Percentiles rank a stretch among this genome's conserved stretches.
Evolutionary conservation across 2,329 filamentous ascomycete genomes (phyloP).

Genomic region (Zasmidium angulare): DNA sequence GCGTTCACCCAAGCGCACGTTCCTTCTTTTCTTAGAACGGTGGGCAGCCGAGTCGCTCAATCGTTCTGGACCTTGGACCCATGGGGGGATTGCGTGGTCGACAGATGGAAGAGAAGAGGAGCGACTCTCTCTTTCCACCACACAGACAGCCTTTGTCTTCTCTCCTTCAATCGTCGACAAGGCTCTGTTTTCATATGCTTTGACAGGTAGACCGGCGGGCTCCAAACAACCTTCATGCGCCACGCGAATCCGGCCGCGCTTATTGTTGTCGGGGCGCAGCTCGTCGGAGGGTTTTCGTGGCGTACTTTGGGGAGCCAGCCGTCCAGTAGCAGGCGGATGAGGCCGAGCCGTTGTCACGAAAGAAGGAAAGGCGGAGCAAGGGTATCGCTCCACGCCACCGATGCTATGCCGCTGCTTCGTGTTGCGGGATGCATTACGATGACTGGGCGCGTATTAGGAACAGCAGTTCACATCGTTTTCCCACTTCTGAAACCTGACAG

Average conservation of each 20-base stretch:
- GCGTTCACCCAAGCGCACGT: constrained; percentile 12
- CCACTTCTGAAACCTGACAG: too few species aligned
- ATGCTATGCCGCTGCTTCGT: not conserved
- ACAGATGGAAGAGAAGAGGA: not conserved
- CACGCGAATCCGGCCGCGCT: constrained; percentile 3
- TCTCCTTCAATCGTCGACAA: not conserved
- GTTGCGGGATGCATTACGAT: not conserved
- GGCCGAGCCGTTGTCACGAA: not conserved
- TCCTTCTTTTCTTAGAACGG: constrained; percentile 7
- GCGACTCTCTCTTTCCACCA: not conserved
- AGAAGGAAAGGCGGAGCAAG: not conserved
- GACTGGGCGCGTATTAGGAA: not conserved
- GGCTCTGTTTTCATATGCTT: not conserved
- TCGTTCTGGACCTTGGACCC: constrained; percentile 5
- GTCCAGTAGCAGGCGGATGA: not conserved
- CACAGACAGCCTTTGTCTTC: not conserved
- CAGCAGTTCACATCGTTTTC: not conserved
- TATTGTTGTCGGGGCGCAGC: not conserved
- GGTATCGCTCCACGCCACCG: not conserved
- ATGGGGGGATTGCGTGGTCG: not conserved
- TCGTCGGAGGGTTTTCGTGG: not conserved
- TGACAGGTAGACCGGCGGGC: not conserved
- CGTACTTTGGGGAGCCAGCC: not conserved
- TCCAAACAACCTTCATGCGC: not conserved
- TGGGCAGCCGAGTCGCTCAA: constrained; percentile 4